These are phyloP conservation scores for Athelia psychrophila DNA, from an alignment of 1,284 basidiomycete genomes.

Conservation along the genomic window DNA sequence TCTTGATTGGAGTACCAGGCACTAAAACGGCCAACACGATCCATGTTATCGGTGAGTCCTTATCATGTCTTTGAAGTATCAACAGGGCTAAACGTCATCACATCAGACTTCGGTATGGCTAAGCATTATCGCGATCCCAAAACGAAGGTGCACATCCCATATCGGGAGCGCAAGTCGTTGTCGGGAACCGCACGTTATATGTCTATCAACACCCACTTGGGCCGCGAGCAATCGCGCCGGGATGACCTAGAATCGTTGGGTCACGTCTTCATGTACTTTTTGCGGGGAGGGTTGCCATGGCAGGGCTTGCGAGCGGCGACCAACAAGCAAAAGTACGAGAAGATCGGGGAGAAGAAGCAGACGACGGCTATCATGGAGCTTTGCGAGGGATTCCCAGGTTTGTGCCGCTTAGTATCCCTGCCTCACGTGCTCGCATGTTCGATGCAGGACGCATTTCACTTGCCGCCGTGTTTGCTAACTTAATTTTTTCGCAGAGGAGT, in stretches of 20 bases:
- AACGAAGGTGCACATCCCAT: slow-evolving; percentile 96
- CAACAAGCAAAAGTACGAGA: slow-evolving; percentile 98
- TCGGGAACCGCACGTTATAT: slow-evolving; percentile 98
- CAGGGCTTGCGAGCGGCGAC: slow-evolving; percentile 94
- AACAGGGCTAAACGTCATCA: background rate
- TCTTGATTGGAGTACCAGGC: slow-evolving; percentile 92
- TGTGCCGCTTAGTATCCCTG: slow-evolving; percentile 23
- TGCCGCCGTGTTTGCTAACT: slow-evolving; percentile 4
- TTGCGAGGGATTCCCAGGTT: slow-evolving; percentile 95
- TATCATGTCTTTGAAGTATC: slow-evolving; percentile 2
- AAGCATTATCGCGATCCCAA: slow-evolving; percentile 99
- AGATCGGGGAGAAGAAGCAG: slow-evolving; percentile 98
- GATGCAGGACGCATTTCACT: background rate
- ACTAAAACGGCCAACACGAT: slow-evolving; percentile 90
- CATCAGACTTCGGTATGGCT: slow-evolving; percentile 92
- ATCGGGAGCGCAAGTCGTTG: slow-evolving; percentile 97
- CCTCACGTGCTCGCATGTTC: background rate
- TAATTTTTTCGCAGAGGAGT: slow-evolving; percentile 69
- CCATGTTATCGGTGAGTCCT: slow-evolving; percentile 80
- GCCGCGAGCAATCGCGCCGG: slow-evolving; percentile 85
- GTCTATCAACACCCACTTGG: slow-evolving; percentile 98
- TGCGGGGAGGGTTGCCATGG: slow-evolving; percentile 92
- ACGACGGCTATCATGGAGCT: slow-evolving; percentile 90
- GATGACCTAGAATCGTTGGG: slow-evolving; percentile 94
- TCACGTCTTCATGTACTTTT: slow-evolving; percentile 98